Percentiles rank a stretch among this genome's conserved stretches.
phyloP scores from a whole-genome alignment of 495 filamentous ascomycete genomes.

The Penicillium pulvis region DNA sequence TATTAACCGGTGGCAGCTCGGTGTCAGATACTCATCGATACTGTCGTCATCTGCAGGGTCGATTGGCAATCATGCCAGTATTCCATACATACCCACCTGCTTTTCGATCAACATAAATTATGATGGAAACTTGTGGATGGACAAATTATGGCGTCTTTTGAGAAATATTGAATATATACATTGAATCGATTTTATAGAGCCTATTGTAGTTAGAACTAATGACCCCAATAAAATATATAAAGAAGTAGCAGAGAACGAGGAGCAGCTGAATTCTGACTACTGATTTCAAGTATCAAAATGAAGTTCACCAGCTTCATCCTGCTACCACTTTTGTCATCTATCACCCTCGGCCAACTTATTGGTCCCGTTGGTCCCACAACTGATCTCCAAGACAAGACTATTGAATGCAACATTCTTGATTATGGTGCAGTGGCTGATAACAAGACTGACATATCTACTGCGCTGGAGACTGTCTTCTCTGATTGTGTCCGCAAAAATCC shows the following conservation, averaged over 20 bases:
- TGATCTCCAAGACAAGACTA: slow-evolving; percentile 28
- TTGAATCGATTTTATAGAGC: background rate
- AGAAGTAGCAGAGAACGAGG: background rate
- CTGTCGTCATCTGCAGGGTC: background rate
- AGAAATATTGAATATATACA: background rate
- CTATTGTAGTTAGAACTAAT: no score
- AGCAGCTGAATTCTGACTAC: background rate
- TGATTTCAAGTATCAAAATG: background rate
- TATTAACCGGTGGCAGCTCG: background rate
- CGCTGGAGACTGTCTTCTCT: slow-evolving; percentile 39
- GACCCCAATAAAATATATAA: background rate
- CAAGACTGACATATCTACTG: slow-evolving; percentile 41
- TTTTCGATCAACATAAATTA: background rate
- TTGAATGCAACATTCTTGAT: slow-evolving; percentile 46
- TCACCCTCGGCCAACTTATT: slow-evolving; percentile 21
- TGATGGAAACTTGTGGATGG: background rate
- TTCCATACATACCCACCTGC: background rate
- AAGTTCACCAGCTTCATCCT: background rate
- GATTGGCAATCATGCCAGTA: background rate
- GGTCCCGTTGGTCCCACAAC: slow-evolving; percentile 41
- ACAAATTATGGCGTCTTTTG: background rate
- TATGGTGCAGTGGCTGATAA: slow-evolving; percentile 48
- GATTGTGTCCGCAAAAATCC: slow-evolving; percentile 33
- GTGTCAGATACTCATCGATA: background rate
- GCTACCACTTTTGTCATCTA: background rate